Evolutionary conservation across 164 flowering plant genomes (phyloP).

Genomic region (Akebia trifoliata): DNA sequence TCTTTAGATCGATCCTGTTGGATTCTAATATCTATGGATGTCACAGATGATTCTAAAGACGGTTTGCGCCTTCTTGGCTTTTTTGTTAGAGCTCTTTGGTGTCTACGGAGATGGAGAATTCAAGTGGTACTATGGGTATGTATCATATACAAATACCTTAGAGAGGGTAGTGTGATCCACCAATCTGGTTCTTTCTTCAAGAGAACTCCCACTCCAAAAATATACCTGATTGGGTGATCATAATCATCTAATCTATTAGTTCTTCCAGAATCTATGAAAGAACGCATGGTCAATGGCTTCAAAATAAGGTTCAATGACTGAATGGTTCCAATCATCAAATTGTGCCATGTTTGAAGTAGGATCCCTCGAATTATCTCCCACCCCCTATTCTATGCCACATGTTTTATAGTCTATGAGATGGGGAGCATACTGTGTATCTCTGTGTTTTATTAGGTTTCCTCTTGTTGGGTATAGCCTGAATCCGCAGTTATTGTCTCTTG

Average conservation of each 20-base stretch:
- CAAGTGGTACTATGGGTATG: slow-evolving; percentile 92
- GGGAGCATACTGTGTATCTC: not conserved
- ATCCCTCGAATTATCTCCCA: too few relatives aligned
- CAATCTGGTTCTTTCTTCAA: not conserved
- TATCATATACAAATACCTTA: not conserved
- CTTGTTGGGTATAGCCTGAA: not conserved
- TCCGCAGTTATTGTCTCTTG: slow-evolving; percentile 8
- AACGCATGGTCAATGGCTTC: too few relatives aligned
- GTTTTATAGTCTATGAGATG: not conserved
- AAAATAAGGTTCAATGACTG: too few relatives aligned
- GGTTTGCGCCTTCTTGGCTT: slow-evolving; percentile 64
- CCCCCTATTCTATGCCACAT: not conserved
- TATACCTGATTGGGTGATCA: too few relatives aligned
- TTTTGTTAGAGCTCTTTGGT: slow-evolving; percentile 69
- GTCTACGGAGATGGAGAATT: slow-evolving; percentile 89
- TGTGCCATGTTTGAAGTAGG: too few relatives aligned
- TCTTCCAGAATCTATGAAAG: too few relatives aligned
- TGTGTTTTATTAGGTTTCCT: too few relatives aligned
- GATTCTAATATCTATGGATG: slow-evolving; percentile 17
- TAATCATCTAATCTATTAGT: too few relatives aligned
- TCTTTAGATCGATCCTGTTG: not conserved
- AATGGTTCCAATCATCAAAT: too few relatives aligned
- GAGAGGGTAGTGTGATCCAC: not conserved
- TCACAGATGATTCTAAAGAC: slow-evolving; percentile 91
- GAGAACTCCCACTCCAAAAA: not conserved